These are phyloP conservation scores for Blastobotrys peoriensis DNA, from an alignment of 805 yeast species.

Conservation along the genomic window DNA sequence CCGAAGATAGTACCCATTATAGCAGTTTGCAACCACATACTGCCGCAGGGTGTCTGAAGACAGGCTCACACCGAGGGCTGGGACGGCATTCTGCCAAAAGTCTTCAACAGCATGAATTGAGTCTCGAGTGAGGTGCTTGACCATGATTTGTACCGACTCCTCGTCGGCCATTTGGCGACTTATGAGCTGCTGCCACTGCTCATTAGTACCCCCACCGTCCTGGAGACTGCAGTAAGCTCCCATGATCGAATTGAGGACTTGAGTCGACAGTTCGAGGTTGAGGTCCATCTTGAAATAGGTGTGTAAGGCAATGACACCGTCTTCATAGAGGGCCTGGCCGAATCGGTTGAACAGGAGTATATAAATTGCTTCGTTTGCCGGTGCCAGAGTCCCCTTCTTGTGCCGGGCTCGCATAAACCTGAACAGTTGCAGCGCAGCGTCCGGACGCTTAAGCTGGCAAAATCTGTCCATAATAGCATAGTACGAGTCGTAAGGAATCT, in stretches of 20 bases:
- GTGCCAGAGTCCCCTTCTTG: constrained; percentile 46
- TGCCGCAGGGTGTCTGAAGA: constrained; percentile 49
- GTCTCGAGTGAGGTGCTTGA: constrained; percentile 52
- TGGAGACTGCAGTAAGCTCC: constrained; percentile 57
- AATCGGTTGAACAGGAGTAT: constrained; percentile 53
- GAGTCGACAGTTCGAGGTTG: constrained; percentile 48
- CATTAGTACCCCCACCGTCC: constrained; percentile 50
- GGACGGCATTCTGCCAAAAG: constrained; percentile 52
- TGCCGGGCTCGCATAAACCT: constrained; percentile 52
- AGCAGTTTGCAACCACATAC: constrained; percentile 63
- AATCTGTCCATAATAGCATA: constrained; percentile 54
- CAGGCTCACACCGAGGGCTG: constrained; percentile 47
- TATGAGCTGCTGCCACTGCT: constrained; percentile 51
- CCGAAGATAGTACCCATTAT: constrained; percentile 51
- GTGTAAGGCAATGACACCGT: constrained; percentile 62
- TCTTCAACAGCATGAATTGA: constrained; percentile 50
- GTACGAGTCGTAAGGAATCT: constrained; percentile 52
- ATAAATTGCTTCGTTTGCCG: constrained; percentile 54
- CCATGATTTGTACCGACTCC: constrained; percentile 60
- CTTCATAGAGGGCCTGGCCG: constrained; percentile 52
- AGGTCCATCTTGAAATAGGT: constrained; percentile 58
- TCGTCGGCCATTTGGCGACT: constrained; percentile 16
- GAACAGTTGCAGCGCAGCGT: constrained; percentile 57
- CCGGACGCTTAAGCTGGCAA: constrained; percentile 46
- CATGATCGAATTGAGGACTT: constrained; percentile 54